Conservation (phyloP, 306 rosid species). For the Dryas octopetala region DNA sequence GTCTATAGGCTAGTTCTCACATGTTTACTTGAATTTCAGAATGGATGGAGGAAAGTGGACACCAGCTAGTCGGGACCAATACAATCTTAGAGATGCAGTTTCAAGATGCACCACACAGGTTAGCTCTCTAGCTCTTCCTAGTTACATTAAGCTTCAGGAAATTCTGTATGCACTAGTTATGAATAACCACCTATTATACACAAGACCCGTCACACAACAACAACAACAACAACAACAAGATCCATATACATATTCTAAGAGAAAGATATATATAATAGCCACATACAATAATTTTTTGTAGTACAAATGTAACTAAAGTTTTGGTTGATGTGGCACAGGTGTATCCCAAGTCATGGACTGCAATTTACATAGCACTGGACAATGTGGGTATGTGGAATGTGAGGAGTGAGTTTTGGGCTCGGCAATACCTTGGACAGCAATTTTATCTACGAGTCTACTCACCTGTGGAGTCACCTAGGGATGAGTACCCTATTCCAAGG, state of each 20-base stretch:
- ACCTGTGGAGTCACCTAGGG: slow-evolving; percentile 60
- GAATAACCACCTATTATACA: no score
- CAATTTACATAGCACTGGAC: slow-evolving; percentile 78
- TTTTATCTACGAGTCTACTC: slow-evolving; percentile 86
- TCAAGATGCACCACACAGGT: slow-evolving; percentile 89
- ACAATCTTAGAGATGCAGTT: slow-evolving; percentile 83
- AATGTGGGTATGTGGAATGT: slow-evolving; percentile 95
- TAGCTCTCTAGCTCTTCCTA: not conserved
- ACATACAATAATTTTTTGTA: not conserved
- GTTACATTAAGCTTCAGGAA: no score
- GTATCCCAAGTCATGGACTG: slow-evolving; percentile 95
- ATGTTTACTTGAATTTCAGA: slow-evolving; percentile 42
- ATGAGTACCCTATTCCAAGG: slow-evolving; percentile 78
- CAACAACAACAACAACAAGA: no score
- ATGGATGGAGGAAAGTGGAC: slow-evolving; percentile 91
- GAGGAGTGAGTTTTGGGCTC: slow-evolving; percentile 79
- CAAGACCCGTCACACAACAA: not conserved
- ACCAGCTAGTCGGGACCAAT: slow-evolving; percentile 58
- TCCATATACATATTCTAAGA: no score
- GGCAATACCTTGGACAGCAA: slow-evolving; percentile 93
- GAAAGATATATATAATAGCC: not conserved
- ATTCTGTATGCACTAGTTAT: no score
- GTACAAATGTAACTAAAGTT: not conserved
- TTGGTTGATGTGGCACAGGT: slow-evolving; percentile 51
- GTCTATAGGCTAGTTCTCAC: not conserved